Percentiles rank a stretch among this genome's conserved stretches.
Evolutionary conservation across 2,329 filamentous ascomycete species (phyloP).

Genomic region (Nemania serpens): DNA sequence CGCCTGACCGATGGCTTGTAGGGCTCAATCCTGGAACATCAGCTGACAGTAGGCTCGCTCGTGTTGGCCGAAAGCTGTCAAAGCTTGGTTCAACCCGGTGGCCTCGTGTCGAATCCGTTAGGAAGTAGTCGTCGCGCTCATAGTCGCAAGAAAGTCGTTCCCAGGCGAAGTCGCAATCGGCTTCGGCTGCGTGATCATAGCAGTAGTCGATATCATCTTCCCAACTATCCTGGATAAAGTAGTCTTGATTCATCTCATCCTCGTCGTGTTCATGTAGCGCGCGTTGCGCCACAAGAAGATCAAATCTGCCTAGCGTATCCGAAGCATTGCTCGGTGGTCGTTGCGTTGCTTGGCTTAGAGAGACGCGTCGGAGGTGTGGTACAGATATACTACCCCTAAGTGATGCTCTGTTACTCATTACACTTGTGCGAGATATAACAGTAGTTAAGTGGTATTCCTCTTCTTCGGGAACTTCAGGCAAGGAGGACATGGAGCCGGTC

Average conservation of each 20-base stretch:
- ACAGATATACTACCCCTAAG: constrained; percentile 61
- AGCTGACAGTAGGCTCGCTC: constrained; percentile 38
- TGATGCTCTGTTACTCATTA: constrained; percentile 55
- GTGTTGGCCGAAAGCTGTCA: constrained; percentile 17
- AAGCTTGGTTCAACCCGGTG: constrained; percentile 17
- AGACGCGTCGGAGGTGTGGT: constrained; percentile 56
- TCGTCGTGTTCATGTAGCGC: constrained; percentile 37
- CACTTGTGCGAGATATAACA: constrained; percentile 49
- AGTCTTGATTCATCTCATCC: constrained; percentile 32
- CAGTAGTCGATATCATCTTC: constrained; percentile 74
- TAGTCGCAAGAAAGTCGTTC: constrained; percentile 60
- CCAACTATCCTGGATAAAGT: constrained; percentile 58
- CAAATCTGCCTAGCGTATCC: constrained; percentile 55
- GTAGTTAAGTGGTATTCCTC: constrained; percentile 54
- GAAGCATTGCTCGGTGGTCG: constrained; percentile 55
- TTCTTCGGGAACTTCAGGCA: constrained; percentile 67
- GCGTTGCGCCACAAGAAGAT: constrained; percentile 46
- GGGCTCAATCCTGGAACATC: constrained; percentile 57
- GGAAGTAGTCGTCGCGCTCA: constrained; percentile 40
- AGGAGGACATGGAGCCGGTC: constrained; percentile 45
- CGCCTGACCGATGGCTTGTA: constrained; percentile 51
- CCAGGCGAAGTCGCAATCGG: constrained; percentile 70
- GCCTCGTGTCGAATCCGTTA: constrained; percentile 12
- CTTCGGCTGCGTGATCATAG: constrained; percentile 70
- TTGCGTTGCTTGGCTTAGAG: constrained; percentile 41